Evolutionary conservation across 345 rosid genomes (phyloP), one percentile per base, ranked within the genome.

Genomic region (Camelina sativa): DNA sequence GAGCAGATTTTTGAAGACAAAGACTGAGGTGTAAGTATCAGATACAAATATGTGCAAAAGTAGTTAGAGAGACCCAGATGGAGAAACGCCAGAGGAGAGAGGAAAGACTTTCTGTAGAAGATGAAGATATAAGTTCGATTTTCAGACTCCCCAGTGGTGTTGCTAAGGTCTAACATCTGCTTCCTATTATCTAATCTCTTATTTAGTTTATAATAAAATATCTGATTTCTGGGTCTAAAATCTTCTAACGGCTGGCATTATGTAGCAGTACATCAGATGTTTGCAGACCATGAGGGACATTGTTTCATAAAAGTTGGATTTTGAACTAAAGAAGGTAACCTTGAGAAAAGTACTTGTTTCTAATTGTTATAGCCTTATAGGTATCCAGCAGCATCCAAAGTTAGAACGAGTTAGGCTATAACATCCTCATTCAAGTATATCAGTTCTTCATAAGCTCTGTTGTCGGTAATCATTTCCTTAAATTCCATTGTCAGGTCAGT

Each of bases 271-370:
- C 41, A 38, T 48, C 38, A 54, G 35, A n/a, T 54, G 35, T 25
- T 54, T 54, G 59, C 59, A 52, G 8, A 20, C 56, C 56, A 52
- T 20, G 13, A 51, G 30, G 56, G 32, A 1, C 38, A 11, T 35
- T 25, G 25, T 13, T 20, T 47, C 37, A 48, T 8, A 62, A 8
- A 8, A 41, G 46, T 62, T 52, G 20, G 46, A 6, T 52, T 40
- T 41, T 54, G 62, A 72, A 72, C 68, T 50, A 16, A n/a, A 40
- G 43, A 62, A 37, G 30, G 20, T 72, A 38, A 51, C 8, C 9
- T 2, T 61, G 65, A 23, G 17, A 50, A 25, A 61, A 50, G 30
- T 35, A 60, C 19, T 1, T 61, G 67, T 71, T 71, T 71, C 17
- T 30, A 48, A n/a, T 10, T 60, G 13, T 10, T 61, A 38, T 23